Evolutionary conservation across 768 basidiomycete genomes (phyloP), one percentile per base, ranked within the genome.

Genomic region (Suillus alpinus): DNA sequence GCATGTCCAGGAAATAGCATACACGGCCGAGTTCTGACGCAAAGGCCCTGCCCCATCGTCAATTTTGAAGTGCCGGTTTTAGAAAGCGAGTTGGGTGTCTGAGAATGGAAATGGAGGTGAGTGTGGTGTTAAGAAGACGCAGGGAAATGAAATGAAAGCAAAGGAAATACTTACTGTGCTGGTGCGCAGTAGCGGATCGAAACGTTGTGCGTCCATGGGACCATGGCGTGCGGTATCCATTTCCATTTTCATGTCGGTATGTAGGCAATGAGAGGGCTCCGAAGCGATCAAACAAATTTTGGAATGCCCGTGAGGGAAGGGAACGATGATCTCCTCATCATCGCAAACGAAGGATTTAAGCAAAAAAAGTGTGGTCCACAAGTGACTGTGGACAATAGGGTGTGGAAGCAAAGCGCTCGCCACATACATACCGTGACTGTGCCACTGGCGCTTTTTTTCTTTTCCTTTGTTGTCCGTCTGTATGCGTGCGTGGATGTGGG

Each of bases 131-230:
- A 62, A 46, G 57, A 62, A 57, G 51, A 60, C 57, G 59, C 34
- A 43, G 49, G 61, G 43, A 59, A 55, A 51, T 55, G 32, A 59
- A 59, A 41, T 37, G 43, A 59, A 55, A 51, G 26, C 23, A 29
- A 59, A 31, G 26, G 49, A 59, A 53, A 46, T 63, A 73, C 68
- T 41, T 20, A 75, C 72, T 62, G 65, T 64, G 62, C 59, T n/a
- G 5, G 31, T 50, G 49, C 49, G 49, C 49, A 31, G 47, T 26
- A 72, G 64, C 65, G 72, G 72, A 64, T 73, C 72, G 34, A 72
- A 73, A 63, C 72, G 65, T 29, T 75, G 72, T 29, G 67, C 65
- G 55, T 75, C 70, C 72, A 73, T 73, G 66, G 67, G 58, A 46
- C 64, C 56, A 58, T 59, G 62, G 13, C 72, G 69, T 74, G 70